Base-by-base conservation (phyloP, 108 stramenopile genomes). In the Seminavis robusta region DNA sequence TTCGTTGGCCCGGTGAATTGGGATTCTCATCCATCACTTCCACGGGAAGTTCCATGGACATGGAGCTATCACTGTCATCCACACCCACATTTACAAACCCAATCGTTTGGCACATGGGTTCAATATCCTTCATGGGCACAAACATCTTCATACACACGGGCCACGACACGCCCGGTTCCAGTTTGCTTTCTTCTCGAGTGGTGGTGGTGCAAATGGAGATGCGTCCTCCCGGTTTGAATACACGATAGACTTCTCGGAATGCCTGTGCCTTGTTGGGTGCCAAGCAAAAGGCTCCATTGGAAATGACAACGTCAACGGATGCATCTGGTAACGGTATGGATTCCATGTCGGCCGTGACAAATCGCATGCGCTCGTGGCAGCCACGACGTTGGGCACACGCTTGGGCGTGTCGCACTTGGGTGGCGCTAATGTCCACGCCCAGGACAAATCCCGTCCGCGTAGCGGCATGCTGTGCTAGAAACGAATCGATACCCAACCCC, bases 241-340 rank as follows among this genome's bases (percentile, higher is more conserved):
- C 77, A 7, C 91, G 73, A 42, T 71, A 88, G 0, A 86, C 55
- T 59, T 93, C 95, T 2, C 47, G 41, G 59, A 93, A 86, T 1
- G 83, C 86, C 52, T 74, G 74, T 13, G 61, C 53, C 60, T 95
- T 95, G 63, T 95, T 79, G 25, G 91, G 91, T 0, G 74, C 78
- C 9, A 96, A 70, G 52, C 94, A 94, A 60, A 96, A 86, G 6
- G 94, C 95, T 42, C 95, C 94, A 54, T 96, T 96, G 21, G 80
- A 82, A 16, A 96, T 84, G 24, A 94, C 69, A 34, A 80, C 77
- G 57, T 96, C 93, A 33, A 79, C 82, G 21, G 69, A 71, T 52
- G 65, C 67, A 69, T 90, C 88, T 5, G 81, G 76, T 3, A 95
- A 55, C 3, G 80, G 81, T 16, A 95, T 71, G 47, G 77, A 51